Evolutionary conservation across 2,329 filamentous ascomycete species (phyloP).

Genomic region (Ceratocystiopsis minuta): DNA sequence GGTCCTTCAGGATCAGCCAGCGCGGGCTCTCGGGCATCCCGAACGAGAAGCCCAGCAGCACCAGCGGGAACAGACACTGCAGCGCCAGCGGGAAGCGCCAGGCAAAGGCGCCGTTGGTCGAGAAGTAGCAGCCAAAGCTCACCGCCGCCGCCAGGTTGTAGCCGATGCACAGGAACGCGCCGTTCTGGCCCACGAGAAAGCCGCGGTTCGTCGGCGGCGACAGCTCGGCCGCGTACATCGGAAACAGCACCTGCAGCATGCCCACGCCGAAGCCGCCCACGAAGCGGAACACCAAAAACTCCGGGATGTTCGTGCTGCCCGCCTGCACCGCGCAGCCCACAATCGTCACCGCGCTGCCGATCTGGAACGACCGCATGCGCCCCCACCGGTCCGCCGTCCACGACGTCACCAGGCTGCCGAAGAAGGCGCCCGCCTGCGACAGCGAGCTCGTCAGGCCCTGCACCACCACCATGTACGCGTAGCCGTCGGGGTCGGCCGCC

Average conservation of each 20-base stretch:
- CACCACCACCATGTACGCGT: not conserved
- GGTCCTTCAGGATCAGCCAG: constrained; percentile 18
- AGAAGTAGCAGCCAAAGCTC: constrained; percentile 27
- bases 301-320: not conserved
- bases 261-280: constrained; percentile 1
- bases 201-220: constrained; percentile 1
- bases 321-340: not conserved
- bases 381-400: constrained; percentile 1
- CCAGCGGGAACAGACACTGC: constrained; percentile 21
- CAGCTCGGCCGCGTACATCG: constrained; percentile 1
- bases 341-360: not conserved
- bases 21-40: constrained; percentile 22
- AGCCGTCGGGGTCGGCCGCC: not conserved
- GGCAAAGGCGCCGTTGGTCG: constrained; percentile 7
- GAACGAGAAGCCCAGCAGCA: constrained; percentile 13
- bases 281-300: constrained; percentile 1
- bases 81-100: constrained; percentile 26
- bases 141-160: constrained; percentile 12
- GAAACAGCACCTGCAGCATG: constrained; percentile 1
- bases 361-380: constrained; percentile 1
- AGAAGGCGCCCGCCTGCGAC: constrained; percentile 1
- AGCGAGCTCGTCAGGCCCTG: constrained; percentile 2
- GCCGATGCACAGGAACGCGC: not conserved
- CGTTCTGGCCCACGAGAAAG: constrained; percentile 1
- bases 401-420: not conserved